Evolutionary conservation across 768 basidiomycete species (phyloP).

Genomic region (Mycena crocata): DNA sequence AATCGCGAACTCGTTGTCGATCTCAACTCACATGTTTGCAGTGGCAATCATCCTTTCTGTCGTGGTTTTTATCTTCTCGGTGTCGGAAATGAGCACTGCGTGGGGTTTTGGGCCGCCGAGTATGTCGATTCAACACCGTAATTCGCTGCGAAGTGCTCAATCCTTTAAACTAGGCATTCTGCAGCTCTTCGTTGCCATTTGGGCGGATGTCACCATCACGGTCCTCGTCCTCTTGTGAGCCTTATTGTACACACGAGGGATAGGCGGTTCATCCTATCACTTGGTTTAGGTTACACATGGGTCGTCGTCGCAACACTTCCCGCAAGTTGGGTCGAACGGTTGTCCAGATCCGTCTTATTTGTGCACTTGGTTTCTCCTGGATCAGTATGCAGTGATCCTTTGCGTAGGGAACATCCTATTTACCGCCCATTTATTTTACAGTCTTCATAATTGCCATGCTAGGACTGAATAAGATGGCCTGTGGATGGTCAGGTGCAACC

Average conservation of each 20-base stretch:
- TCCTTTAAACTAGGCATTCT: neutral
- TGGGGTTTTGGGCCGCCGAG: neutral
- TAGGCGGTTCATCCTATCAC: neutral
- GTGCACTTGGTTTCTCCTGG: conserved; percentile 17
- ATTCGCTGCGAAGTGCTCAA: neutral
- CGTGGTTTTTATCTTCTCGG: neutral
- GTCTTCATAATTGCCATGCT: conserved; percentile 14
- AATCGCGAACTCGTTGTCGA: neutral
- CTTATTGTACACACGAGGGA: too few relatives aligned
- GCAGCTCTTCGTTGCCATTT: conserved; percentile 1
- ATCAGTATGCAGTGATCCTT: neutral
- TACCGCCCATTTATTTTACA: neutral
- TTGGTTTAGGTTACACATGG: conserved; percentile 13
- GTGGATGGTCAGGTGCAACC: neutral
- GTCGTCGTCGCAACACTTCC: neutral
- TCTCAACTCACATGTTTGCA: neutral
- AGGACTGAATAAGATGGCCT: neutral
- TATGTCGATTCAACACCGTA: neutral
- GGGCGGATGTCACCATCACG: conserved; percentile 7
- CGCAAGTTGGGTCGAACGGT: conserved; percentile 16
- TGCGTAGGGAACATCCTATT: neutral
- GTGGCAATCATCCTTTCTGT: neutral
- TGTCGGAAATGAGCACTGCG: neutral
- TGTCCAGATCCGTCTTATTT: conserved; percentile 8
- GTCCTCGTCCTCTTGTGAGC: conserved; percentile 7